These are phyloP conservation scores for Chlorella sp. DNA, from an alignment of 139 green algal species.

Conservation along the genomic window DNA sequence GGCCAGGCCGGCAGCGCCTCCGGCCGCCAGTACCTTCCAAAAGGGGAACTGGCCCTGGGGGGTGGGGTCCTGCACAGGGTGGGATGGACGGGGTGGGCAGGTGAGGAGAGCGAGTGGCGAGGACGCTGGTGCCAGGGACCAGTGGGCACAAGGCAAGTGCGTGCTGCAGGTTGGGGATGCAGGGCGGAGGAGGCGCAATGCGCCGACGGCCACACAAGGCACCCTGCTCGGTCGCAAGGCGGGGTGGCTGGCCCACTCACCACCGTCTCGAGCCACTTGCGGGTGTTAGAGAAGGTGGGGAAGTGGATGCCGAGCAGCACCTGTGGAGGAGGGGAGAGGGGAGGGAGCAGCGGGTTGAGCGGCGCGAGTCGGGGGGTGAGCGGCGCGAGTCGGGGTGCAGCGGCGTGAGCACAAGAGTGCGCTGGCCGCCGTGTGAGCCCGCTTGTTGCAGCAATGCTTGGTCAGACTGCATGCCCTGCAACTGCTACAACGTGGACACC, in stretches of 20 bases:
- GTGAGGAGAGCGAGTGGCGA: background rate
- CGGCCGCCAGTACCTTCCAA: background rate
- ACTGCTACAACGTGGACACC: too few species aligned
- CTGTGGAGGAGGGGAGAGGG: too few species aligned
- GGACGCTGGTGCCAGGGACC: too few species aligned
- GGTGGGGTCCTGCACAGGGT: background rate
- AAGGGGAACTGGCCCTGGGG: background rate
- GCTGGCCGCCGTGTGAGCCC: too few species aligned
- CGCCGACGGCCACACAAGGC: too few species aligned
- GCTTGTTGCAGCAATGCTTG: too few species aligned
- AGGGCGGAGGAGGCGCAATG: background rate
- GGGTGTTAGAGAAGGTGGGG: constrained; percentile 23
- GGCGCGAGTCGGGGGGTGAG: too few species aligned
- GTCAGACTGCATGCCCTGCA: too few species aligned
- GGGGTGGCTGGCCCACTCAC: background rate
- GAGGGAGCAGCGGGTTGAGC: too few species aligned
- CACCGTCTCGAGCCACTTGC: background rate
- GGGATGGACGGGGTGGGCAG: background rate
- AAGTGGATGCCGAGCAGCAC: constrained; percentile 27
- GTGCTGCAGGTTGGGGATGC: background rate
- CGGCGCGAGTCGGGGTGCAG: too few species aligned
- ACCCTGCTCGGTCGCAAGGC: background rate
- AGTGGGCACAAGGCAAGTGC: too few species aligned
- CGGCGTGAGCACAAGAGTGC: too few species aligned
- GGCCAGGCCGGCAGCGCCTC: background rate